A percentile compares a stretch with the other conserved stretches of the same genome.
phyloP scores from a whole-genome alignment of 2,329 filamentous ascomycete genomes.

The Alternaria panax region DNA sequence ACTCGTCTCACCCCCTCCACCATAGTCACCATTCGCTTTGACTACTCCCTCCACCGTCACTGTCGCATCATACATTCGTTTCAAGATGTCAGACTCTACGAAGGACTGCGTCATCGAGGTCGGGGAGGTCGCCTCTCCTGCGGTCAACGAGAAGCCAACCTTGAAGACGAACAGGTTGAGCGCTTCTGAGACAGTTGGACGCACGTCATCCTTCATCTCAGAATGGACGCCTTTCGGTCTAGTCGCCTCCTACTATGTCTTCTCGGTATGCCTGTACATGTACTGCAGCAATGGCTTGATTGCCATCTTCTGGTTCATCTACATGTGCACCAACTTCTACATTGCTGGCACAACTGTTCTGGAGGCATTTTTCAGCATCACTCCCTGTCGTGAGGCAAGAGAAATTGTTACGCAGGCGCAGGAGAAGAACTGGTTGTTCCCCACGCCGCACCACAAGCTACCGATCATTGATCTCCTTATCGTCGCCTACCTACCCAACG shows the following conservation, averaged over 20 bases:
- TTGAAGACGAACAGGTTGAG: slow-evolving; percentile 9
- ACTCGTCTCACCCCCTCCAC: slow-evolving; percentile 7
- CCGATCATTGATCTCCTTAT: slow-evolving; percentile 57
- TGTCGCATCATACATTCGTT: slow-evolving; percentile 21
- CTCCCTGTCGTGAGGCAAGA: slow-evolving; percentile 47
- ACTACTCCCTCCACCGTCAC: slow-evolving; percentile 15
- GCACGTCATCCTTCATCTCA: slow-evolving; percentile 39
- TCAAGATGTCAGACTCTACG: slow-evolving; percentile 32
- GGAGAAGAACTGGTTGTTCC: slow-evolving; percentile 53
- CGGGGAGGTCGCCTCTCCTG: slow-evolving; percentile 24
- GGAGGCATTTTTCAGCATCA: slow-evolving; percentile 53
- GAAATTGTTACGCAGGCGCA: slow-evolving; percentile 49
- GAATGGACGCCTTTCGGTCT: slow-evolving; percentile 55
- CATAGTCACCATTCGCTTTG: slow-evolving; percentile 36
- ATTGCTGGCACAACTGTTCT: slow-evolving; percentile 54
- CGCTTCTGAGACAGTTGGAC: slow-evolving; percentile 14
- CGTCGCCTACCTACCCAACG: slow-evolving; percentile 61
- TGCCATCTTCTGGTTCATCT: slow-evolving; percentile 55
- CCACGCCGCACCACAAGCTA: slow-evolving; percentile 52
- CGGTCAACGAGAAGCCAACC: slow-evolving; percentile 12
- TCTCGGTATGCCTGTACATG: slow-evolving; percentile 54
- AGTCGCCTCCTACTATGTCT: slow-evolving; percentile 53
- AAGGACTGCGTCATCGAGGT: slow-evolving; percentile 35
- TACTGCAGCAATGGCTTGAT: slow-evolving; percentile 48
- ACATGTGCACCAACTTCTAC: slow-evolving; percentile 55